Evolutionary conservation across 768 basidiomycete species (phyloP).

Genomic region (Tulasnella sp.): DNA sequence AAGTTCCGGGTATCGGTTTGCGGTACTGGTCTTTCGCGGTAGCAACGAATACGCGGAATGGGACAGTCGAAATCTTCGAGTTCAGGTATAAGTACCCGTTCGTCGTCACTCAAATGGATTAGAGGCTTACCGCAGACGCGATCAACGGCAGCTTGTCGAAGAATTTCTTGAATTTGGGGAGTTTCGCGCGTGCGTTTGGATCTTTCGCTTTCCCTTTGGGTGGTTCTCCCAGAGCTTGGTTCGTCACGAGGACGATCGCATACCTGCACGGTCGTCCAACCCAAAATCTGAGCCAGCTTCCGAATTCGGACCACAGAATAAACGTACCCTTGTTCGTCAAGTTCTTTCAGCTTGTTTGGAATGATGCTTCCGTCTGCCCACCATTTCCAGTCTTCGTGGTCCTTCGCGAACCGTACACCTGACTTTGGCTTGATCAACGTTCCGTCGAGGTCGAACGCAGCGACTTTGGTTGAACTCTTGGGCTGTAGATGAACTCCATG

Average conservation of each 20-base stretch:
- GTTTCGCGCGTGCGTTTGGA: slow-evolving; percentile 20
- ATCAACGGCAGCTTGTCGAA: slow-evolving; percentile 64
- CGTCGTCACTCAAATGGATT: not conserved
- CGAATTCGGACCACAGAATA: not conserved
- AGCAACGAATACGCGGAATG: slow-evolving; percentile 72
- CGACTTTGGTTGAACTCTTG: slow-evolving; percentile 42
- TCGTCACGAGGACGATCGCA: slow-evolving; percentile 66
- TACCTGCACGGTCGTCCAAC: slow-evolving; percentile 32
- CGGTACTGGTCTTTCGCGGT: slow-evolving; percentile 60
- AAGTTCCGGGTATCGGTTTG: slow-evolving; percentile 86
- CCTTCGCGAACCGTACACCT: slow-evolving; percentile 33
- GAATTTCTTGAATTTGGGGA: slow-evolving; percentile 45
- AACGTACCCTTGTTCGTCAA: slow-evolving; percentile 48
- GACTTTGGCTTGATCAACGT: slow-evolving; percentile 50
- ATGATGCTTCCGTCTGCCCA: slow-evolving; percentile 39
- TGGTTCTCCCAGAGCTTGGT: slow-evolving; percentile 45
- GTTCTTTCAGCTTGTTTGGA: slow-evolving; percentile 47
- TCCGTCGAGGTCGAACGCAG: slow-evolving; percentile 79
- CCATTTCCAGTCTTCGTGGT: slow-evolving; percentile 51
- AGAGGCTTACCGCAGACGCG: slow-evolving; percentile 32
- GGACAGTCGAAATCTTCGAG: slow-evolving; percentile 52
- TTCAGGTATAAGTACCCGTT: not conserved
- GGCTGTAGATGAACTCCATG: slow-evolving; percentile 33
- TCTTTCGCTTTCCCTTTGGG: not conserved
- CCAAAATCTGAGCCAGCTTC: not conserved